Evolutionary conservation across 2,329 filamentous ascomycete genomes (phyloP), one percentile per base, ranked within the genome.

Genomic region (Pseudogymnoascus sp.): DNA sequence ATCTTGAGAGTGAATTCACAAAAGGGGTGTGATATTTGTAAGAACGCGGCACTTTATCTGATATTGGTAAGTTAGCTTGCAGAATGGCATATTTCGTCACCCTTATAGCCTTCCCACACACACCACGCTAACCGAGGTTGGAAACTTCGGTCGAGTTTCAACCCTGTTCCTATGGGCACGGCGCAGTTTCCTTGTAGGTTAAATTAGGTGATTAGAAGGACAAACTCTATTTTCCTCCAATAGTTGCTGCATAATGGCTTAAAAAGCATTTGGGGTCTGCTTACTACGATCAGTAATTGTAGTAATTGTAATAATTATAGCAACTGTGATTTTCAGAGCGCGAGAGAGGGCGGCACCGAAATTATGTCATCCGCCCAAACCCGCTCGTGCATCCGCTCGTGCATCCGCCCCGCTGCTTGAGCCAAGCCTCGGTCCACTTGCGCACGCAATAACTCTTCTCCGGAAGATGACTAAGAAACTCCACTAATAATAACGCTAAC

Each of bases 321-420:
- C n/a, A n/a, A n/a, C n/a, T 33, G n/a, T 19, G 23, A 6, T 56
- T 33, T 56, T 21, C 29, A 17, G 50, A 31, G 50, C 26, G 26
- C 4, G 23, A 23, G 23, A 23, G 23, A 29, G 26, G 4, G 26
- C n/a, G 29, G 50, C 50, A 17, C 4, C 15, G 4, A 56, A 19
- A 56, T 56, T 56, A 56, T 13, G 26, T 33, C 29, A 19, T 33
- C 50, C 50, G 50, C 44, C 15, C 17, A 6, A 6, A 15, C 50
- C 50, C 50, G 50, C 50, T 33, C 50, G 29, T 56, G 50, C 50
- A 29, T 56, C 50, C 50, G 50, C 50, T 33, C 50, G 10, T 56
- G 50, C 50, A 56, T 56, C n/a, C 50, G 50, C n/a, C 50, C 50
- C 29, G 7, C 29, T 31, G 29, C 23, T 23, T 23, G 29, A 33